Base-by-base conservation (phyloP, 768 basidiomycete species). In the Termitomyces bulborhizus region DNA sequence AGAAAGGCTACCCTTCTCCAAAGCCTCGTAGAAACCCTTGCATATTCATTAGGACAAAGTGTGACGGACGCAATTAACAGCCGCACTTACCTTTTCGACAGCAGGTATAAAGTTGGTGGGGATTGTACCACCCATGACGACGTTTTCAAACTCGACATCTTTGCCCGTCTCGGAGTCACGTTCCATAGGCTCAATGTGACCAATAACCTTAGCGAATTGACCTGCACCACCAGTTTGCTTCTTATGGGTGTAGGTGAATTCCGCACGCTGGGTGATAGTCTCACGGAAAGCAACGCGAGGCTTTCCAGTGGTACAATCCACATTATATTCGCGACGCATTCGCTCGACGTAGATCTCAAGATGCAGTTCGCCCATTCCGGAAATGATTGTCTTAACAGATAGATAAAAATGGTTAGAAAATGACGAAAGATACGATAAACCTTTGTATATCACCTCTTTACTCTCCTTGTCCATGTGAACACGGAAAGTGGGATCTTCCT, bases 261-360 rank as follows among this genome's bases (percentile, higher is more conserved):
- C 80, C 3, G 88, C 83, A 24, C 83, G 81, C 53, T 87, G 78
- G 1, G 90, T 89, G 66, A 98, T 85, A 1, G 97, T 94, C 74
- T 99, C 97, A 44, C 96, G 84, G 80, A 93, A 99, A 3, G 94
- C 94, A 46, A 99, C 97, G 21, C 89, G 89, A 12, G 97, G 97
- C 70, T 94, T 95, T 56, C 96, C 96, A 6, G 96, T 98, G 15
- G 84, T 79, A 65, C 93, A 97, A 42, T 91, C 85, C 18, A 93
- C 91, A 53, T 90, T 90, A 72, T 99, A 99, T 72, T 99, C 97
- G 51, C 97, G 90, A 63, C 85, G 87, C 94, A 99, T 98, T 40
- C 97, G 92, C 68, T 99, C 97, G 57, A 98, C 94, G 72, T 99
- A 98, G 66, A 99, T 96, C 66, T 99, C 97, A 24, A 99, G 82